phyloP scores from a whole-genome alignment of 306 rosid species.

The Casuarina cunninghamiana region DNA sequence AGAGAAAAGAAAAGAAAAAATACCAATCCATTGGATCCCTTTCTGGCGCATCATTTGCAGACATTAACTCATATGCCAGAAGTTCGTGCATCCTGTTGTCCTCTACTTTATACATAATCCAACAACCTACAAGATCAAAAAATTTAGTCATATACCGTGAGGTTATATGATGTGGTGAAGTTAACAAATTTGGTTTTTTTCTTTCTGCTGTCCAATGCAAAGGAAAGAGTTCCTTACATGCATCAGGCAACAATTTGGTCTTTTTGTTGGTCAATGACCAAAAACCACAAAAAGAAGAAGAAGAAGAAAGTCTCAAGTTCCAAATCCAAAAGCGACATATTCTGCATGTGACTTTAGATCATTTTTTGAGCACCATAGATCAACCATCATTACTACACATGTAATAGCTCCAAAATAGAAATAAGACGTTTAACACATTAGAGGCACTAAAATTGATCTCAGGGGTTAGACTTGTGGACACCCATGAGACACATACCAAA shows the following conservation, averaged over 20 bases:
- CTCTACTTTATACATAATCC: constrained; percentile 62
- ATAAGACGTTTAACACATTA: not conserved
- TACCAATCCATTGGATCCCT: constrained; percentile 99
- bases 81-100: constrained; percentile 64
- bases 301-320: not conserved
- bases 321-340: not conserved
- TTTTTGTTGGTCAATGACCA: too few relatives aligned
- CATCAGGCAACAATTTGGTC: not conserved
- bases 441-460: not conserved
- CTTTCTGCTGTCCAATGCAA: not conserved
- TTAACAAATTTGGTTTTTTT: not conserved
- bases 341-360: not conserved
- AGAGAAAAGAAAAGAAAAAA: not conserved
- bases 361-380: not conserved
- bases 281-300: too few relatives aligned
- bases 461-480: not conserved
- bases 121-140: constrained; percentile 60
- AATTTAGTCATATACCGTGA: not conserved
- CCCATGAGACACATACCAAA: too few relatives aligned
- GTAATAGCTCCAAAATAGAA: not conserved
- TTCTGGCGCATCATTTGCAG: constrained; percentile 94
- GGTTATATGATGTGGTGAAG: not conserved
- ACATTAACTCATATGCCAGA: constrained; percentile 84
- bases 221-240: not conserved
- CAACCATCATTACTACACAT: not conserved